A percentile compares a stretch with the other conserved stretches of the same genome.
Conservation (phyloP, 371 early-diverging fungal species). For the Dichotomocladium elegans region DNA sequence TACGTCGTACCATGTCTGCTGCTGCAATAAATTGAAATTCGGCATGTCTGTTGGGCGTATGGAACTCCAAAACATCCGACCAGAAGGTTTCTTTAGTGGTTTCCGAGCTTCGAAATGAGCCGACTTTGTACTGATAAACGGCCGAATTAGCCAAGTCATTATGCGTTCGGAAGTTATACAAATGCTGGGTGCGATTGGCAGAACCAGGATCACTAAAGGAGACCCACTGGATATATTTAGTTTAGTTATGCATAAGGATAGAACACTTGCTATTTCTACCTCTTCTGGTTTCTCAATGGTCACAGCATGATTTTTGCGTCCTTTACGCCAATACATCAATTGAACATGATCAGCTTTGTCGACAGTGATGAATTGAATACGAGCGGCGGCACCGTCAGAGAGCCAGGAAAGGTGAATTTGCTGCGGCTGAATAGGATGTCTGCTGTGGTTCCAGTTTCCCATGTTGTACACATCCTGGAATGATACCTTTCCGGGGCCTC, state of each 20-base stretch:
- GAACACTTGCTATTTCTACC: neutral
- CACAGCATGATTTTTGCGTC: neutral
- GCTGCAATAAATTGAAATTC: constrained; percentile 21
- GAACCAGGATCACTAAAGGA: constrained; percentile 32
- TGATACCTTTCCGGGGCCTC: constrained; percentile 1
- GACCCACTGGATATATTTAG: neutral
- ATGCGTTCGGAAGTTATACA: constrained; percentile 27
- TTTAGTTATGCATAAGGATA: neutral
- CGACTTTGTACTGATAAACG: constrained; percentile 23
- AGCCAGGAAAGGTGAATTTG: constrained; percentile 14
- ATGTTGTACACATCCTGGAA: constrained; percentile 5
- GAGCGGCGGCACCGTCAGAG: constrained; percentile 6
- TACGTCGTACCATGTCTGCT: constrained; percentile 18
- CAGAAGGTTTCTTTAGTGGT: neutral
- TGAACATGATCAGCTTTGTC: neutral
- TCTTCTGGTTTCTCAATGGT: neutral
- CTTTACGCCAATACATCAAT: constrained; percentile 12
- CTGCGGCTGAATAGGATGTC: constrained; percentile 13
- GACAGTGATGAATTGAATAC: constrained; percentile 16
- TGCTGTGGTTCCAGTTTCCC: constrained; percentile 12
- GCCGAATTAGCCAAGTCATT: constrained; percentile 10
- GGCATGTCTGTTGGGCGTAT: constrained; percentile 5
- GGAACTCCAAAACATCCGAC: constrained; percentile 13
- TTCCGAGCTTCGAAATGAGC: neutral
- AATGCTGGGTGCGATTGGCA: constrained; percentile 18